Conservation (phyloP, 257 asterid species). For the Solanum clarkiae region DNA sequence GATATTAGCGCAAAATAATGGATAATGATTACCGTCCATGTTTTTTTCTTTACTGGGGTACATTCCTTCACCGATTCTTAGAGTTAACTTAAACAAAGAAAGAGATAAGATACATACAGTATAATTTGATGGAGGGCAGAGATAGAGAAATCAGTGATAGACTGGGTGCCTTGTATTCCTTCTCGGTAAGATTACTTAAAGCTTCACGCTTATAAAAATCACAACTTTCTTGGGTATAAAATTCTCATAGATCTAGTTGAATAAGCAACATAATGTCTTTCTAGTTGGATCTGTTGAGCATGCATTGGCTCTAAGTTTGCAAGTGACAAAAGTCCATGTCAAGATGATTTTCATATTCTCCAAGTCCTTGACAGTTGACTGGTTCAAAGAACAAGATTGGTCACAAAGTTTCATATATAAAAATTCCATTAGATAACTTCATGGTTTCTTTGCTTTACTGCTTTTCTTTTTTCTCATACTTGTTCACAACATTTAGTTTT, state of each 20-base stretch:
- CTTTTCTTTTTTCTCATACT: not conserved
- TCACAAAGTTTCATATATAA: not conserved
- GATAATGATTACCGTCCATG: not conserved
- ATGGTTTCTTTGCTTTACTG: not conserved
- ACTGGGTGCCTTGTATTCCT: not conserved
- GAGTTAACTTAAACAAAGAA: not conserved
- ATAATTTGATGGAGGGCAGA: not conserved
- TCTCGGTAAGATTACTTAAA: not conserved
- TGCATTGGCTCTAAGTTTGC: not conserved
- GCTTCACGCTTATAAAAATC: not conserved
- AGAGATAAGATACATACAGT: not conserved
- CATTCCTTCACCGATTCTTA: not conserved
- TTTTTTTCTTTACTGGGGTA: not conserved
- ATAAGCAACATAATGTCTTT: not conserved
- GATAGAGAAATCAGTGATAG: not conserved
- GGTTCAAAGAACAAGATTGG: not conserved
- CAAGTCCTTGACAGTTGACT: not conserved
- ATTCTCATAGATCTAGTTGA: not conserved
- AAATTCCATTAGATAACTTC: not conserved
- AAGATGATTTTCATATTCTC: not conserved
- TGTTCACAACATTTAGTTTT: not conserved
- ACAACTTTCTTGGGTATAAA: not conserved
- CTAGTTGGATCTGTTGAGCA: not conserved
- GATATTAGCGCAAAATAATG: not conserved
- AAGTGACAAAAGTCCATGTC: not conserved